Conservation (phyloP, 2,329 filamentous ascomycete genomes). For the Penicillium sp. region DNA sequence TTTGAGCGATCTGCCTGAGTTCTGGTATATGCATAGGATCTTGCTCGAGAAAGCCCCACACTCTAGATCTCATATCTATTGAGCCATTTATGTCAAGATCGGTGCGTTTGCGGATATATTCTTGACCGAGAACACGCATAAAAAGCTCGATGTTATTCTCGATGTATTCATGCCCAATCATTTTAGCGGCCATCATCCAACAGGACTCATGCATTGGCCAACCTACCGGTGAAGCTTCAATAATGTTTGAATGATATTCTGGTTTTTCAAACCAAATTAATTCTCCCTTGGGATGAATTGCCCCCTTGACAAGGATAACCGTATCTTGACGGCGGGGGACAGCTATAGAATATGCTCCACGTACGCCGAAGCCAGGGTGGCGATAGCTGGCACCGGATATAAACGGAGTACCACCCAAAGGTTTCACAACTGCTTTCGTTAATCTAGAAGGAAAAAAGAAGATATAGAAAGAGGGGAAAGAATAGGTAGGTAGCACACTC, state of each 20-base stretch:
- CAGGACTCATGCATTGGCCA: slow-evolving; percentile 11
- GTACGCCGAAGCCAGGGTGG: not conserved
- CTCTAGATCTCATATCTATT: not conserved
- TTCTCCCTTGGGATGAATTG: not conserved
- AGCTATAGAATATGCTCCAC: not conserved
- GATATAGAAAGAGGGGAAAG: not conserved
- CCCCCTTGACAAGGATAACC: not conserved
- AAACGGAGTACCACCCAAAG: not conserved
- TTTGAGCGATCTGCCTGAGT: not conserved
- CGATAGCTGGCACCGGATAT: slow-evolving; percentile 8
- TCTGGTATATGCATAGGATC: slow-evolving; percentile 2
- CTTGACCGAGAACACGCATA: not conserved
- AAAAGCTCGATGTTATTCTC: not conserved
- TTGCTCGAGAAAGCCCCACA: not conserved
- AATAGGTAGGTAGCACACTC: not conserved
- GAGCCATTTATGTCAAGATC: not conserved
- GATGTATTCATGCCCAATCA: not conserved
- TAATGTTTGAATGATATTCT: not conserved
- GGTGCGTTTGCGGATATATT: not conserved
- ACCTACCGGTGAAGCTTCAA: not conserved
- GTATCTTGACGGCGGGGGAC: not conserved
- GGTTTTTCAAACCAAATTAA: slow-evolving; percentile 3
- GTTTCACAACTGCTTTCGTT: not conserved
- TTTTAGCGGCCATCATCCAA: not conserved
- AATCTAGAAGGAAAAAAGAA: not conserved